These are phyloP conservation scores for Taphrina wiesneri DNA, from an alignment of 1,139 yeast genomes.

Conservation along the genomic window DNA sequence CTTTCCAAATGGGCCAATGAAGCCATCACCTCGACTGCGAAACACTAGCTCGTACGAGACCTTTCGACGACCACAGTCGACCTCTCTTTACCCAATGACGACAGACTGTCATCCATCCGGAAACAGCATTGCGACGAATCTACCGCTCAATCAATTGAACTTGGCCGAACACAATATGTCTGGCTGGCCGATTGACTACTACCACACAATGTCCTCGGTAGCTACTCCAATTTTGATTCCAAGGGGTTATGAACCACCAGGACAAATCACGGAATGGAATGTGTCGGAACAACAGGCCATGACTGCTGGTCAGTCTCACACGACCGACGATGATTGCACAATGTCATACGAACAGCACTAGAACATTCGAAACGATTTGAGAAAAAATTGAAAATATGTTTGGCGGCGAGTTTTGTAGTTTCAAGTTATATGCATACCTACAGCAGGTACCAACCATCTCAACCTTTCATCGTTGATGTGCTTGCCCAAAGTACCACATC, in stretches of 20 bases:
- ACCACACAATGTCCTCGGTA: neutral
- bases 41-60: neutral
- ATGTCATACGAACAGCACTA: neutral
- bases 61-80: neutral
- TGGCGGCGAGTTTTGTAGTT: neutral
- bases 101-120: neutral
- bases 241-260: neutral
- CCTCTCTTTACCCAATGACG: neutral
- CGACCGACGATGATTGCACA: neutral
- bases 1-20: neutral
- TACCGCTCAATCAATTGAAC: neutral
- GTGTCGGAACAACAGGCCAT: neutral
- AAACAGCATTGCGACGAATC: neutral
- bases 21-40: neutral
- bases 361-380: neutral
- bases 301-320: neutral
- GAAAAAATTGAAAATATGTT: neutral
- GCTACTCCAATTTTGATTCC: neutral
- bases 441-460: no score
- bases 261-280: neutral
- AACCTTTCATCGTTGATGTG: neutral
- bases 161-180: neutral
- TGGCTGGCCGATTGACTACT: neutral
- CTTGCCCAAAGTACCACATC: no score
- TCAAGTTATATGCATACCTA: neutral